A percentile compares a stretch with the other conserved stretches of the same genome.
These are phyloP conservation scores for Neurospora sp. DNA, from an alignment of 495 filamentous ascomycete species.

Conservation along the genomic window DNA sequence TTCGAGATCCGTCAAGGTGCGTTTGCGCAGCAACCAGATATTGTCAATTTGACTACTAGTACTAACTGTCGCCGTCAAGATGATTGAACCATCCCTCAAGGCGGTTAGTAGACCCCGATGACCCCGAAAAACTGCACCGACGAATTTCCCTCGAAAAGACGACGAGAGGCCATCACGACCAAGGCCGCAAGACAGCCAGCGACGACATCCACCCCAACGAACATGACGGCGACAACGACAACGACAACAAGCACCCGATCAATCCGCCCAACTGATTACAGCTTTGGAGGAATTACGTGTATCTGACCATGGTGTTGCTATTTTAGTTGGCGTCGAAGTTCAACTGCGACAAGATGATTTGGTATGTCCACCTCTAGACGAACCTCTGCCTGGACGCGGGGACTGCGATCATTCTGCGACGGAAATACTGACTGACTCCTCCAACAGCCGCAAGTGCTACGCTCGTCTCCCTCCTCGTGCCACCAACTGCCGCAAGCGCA, in stretches of 20 bases:
- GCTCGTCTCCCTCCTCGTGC: constrained; percentile 96
- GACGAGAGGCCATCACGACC: neutral
- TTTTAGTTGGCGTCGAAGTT: constrained; percentile 73
- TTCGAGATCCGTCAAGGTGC: neutral
- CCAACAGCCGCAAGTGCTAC: constrained; percentile 82
- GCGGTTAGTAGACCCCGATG: neutral
- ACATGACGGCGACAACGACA: neutral
- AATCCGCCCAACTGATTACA: neutral
- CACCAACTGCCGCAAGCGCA: constrained; percentile 99
- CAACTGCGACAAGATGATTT: constrained; percentile 99
- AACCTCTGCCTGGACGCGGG: neutral
- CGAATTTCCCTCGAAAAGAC: neutral
- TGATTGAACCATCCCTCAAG: neutral
- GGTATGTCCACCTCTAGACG: constrained; percentile 17
- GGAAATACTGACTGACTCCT: neutral
- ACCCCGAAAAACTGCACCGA: neutral
- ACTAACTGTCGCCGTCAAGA: neutral
- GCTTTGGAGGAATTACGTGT: neutral
- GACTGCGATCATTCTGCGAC: neutral
- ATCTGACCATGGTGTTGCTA: neutral
- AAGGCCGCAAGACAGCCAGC: neutral
- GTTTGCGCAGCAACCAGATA: neutral
- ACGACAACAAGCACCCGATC: neutral
- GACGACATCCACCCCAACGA: neutral
- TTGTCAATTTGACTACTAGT: neutral